Conservation (phyloP, 1,139 yeast genomes). For the Lodderomyces orthopsilosis region DNA sequence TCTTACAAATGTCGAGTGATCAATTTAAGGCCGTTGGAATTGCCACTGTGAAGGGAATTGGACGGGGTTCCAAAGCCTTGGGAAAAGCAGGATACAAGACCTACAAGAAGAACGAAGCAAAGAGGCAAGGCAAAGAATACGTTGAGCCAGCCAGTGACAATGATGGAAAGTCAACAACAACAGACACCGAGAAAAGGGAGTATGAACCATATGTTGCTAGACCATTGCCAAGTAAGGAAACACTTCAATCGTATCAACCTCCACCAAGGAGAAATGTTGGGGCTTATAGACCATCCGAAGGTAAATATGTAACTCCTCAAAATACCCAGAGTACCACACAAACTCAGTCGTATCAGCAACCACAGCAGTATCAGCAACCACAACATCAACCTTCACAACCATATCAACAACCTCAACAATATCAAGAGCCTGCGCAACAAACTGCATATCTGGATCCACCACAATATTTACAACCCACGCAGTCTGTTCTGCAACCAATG, state of each 20-base stretch:
- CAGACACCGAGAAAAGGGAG: background rate
- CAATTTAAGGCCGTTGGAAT: slow-evolving; percentile 46
- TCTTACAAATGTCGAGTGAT: slow-evolving; percentile 29
- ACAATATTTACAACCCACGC: slow-evolving; percentile 7
- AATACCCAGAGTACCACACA: slow-evolving; percentile 7
- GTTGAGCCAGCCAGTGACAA: slow-evolving; percentile 10
- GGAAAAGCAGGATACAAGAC: slow-evolving; percentile 50
- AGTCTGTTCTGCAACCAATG: slow-evolving; percentile 8
- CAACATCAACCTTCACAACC: too few species aligned
- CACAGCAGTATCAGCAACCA: slow-evolving; percentile 11
- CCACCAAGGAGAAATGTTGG: slow-evolving; percentile 40
- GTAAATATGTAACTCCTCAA: slow-evolving; percentile 12
- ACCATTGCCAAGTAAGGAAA: slow-evolving; percentile 20
- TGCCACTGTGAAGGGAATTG: slow-evolving; percentile 48
- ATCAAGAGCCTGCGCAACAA: slow-evolving; percentile 5
- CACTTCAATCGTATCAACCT: slow-evolving; percentile 30
- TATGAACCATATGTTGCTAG: background rate
- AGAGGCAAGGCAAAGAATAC: slow-evolving; percentile 20
- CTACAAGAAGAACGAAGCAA: slow-evolving; percentile 40
- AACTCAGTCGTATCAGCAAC: slow-evolving; percentile 8
- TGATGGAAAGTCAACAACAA: background rate
- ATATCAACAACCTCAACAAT: slow-evolving; percentile 11
- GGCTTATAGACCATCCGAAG: slow-evolving; percentile 13
- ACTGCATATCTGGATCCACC: slow-evolving; percentile 6
- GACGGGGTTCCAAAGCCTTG: slow-evolving; percentile 46